phyloP scores from a whole-genome alignment of 192 early-diverging fungal genomes.

The Cetraspora pellucida region DNA sequence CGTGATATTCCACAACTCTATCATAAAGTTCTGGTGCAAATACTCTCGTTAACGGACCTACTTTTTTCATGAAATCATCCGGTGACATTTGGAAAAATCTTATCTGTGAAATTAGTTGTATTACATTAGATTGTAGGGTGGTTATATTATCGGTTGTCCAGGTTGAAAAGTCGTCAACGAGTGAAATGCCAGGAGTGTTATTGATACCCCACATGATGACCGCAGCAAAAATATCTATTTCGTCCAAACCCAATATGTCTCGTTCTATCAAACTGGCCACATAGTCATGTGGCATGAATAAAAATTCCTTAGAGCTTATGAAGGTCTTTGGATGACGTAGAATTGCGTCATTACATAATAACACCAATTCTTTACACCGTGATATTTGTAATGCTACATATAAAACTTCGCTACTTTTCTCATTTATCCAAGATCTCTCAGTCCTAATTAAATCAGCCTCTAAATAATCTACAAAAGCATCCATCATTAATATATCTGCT shows the following conservation, averaged over 20 bases:
- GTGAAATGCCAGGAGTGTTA: slow-evolving; percentile 8
- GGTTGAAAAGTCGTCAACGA: background rate
- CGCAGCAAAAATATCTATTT: slow-evolving; percentile 7
- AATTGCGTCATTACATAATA: background rate
- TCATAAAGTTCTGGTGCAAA: slow-evolving; percentile 11
- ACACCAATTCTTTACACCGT: background rate
- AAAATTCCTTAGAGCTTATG: slow-evolving; percentile 15
- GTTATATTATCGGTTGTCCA: slow-evolving; percentile 1
- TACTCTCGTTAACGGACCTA: background rate
- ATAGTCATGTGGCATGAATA: slow-evolving; percentile 11
- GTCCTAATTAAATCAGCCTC: slow-evolving; percentile 4
- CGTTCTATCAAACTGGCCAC: background rate
- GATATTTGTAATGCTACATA: slow-evolving; percentile 22
- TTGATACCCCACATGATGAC: slow-evolving; percentile 24
- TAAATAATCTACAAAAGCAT: slow-evolving; percentile 22
- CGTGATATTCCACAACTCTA: slow-evolving; percentile 6
- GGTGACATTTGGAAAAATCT: slow-evolving; percentile 10
- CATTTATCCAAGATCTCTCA: background rate
- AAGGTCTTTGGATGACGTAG: slow-evolving; percentile 1
- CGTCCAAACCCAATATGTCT: slow-evolving; percentile 18
- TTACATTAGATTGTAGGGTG: slow-evolving; percentile 11
- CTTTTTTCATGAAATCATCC: slow-evolving; percentile 12
- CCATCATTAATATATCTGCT: slow-evolving; percentile 22
- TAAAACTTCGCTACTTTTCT: background rate
- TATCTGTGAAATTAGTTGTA: background rate